Evolutionary conservation across 371 early-diverging fungal genomes (phyloP), one percentile per base, ranked within the genome.

Genomic region (Conidiobolus incongruus): DNA sequence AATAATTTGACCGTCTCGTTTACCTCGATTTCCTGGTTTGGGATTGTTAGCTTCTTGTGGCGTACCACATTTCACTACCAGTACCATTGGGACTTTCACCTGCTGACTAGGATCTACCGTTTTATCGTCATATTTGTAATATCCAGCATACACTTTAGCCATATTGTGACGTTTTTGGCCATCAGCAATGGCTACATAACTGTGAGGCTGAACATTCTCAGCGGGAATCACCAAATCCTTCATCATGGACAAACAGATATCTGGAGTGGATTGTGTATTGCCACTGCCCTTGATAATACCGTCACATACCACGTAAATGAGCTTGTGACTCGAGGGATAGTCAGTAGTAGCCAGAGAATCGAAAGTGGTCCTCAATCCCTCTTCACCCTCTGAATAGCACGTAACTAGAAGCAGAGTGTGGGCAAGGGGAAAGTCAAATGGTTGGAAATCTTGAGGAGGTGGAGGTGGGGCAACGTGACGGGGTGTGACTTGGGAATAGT

Each of bases 1-100:
- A 44, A 99, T 70, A 45, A 99, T 79, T 61, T 99, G 97, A 20
- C 90, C 90, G 58, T 99, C 99, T 46, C 99, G 77, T 61, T 96
- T 99, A 43, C 99, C 98, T 39, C 99, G 68, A 58, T 97, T 94
- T 22, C 93, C 93, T 0, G 89, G 76, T 52, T 83, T 81, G 19
- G 64, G 47, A 50, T 65, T 52, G 48, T 62, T 54, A 7, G 59
- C 53, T 45, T 91, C 89, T 16, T 66, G 68, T 2, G 75, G 73
- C 0, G 81, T 76, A 29, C 97, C 97, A 44, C 87, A 87, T 62
- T 98, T 98, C 44, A 78, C 84, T 24, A 97, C 77, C 1, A 82
- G 65, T 29, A 95, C 72, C 59, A 83, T 86, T 3, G 93, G 91
- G 6, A 84, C 77, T 1, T 65, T 60, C 32, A 61, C 60, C 36